Conservation (phyloP, 2,329 filamentous ascomycete species). For the Penicillium psychrosexuale region DNA sequence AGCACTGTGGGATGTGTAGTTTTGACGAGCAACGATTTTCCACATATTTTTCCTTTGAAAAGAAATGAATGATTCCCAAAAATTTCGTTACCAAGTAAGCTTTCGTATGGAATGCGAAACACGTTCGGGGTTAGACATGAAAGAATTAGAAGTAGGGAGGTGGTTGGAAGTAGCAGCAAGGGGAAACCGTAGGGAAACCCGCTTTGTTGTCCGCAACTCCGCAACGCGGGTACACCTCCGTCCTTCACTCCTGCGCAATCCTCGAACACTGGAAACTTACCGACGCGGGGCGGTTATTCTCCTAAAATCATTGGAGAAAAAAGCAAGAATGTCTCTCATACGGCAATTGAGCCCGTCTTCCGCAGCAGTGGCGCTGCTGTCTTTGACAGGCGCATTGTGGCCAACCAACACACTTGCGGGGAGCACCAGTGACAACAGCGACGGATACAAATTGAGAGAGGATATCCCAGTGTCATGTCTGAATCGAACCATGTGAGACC, state of each 20-base stretch:
- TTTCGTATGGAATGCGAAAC: neutral
- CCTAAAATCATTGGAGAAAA: neutral
- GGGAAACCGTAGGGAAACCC: neutral
- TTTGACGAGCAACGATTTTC: slow-evolving; percentile 26
- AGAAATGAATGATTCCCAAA: slow-evolving; percentile 4
- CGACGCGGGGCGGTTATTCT: slow-evolving; percentile 11
- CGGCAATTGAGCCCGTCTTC: slow-evolving; percentile 7
- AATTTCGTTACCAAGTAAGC: neutral
- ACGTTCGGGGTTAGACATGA: neutral
- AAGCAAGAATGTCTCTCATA: slow-evolving; percentile 9
- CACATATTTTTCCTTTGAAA: slow-evolving; percentile 2
- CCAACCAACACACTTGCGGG: slow-evolving; percentile 26
- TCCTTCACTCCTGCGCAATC: slow-evolving; percentile 17
- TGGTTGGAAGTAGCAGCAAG: neutral
- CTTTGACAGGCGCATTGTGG: slow-evolving; percentile 18
- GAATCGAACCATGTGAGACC: slow-evolving; percentile 67
- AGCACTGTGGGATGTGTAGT: slow-evolving; percentile 11
- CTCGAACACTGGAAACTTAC: slow-evolving; percentile 10
- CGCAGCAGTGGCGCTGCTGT: slow-evolving; percentile 13
- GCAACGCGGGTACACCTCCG: slow-evolving; percentile 14
- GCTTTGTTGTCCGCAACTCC: slow-evolving; percentile 10
- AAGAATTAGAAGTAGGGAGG: neutral
- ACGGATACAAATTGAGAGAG: slow-evolving; percentile 54
- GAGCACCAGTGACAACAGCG: slow-evolving; percentile 16
- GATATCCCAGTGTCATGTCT: slow-evolving; percentile 69